Evolutionary conservation across 805 yeast species (phyloP), one percentile per base, ranked within the genome.

Genomic region (Candida wancherniae): DNA sequence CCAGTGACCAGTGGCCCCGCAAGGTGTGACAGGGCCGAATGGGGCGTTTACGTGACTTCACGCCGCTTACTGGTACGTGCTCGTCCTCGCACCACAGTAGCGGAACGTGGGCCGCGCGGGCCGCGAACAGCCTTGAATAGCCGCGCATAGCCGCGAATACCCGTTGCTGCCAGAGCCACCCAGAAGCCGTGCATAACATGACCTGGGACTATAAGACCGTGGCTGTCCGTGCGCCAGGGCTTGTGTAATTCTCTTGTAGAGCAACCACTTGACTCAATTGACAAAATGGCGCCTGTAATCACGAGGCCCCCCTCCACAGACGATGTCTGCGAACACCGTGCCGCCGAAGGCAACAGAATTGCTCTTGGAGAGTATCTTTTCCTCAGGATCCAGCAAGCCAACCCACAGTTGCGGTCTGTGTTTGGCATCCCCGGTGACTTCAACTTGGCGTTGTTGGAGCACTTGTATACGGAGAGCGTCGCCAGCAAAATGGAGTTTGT

Each of bases 341-440:
- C 31, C 6, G 16, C 18, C 19, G n/a, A n/a, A n/a, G 22, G 19
- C 10, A 31, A 26, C 13, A 27, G 29, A n/a, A 52, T 71, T 19
- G 76, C 83, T 1, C 60, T 81, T 27, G 85, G 86, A 3, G 84
- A 78, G 42, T 81, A 76, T 45, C 47, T 82, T 7, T 79, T 80
- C 50, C 64, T 67, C 31, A 63, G 88, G 47, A 54, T 82, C 20
- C 42, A 58, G 6, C 72, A 71, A 28, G 57, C 73, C 16, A 79
- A 74, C 25, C 73, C 81, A 3, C 63, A 67, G 24, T 36, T 58
- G 23, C 50, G 37, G 24, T 71, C 84, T 1, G 58, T 80, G 9
- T 82, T 82, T 56, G 88, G 88, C 29, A 84, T 82, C 15, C 88
- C 90, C 1, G 92, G 90, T 19, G 88, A 82, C 47, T 82, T 77